These are phyloP conservation scores for Hypoxylon sp. DNA, from an alignment of 2,329 filamentous ascomycete species.

Conservation along the genomic window DNA sequence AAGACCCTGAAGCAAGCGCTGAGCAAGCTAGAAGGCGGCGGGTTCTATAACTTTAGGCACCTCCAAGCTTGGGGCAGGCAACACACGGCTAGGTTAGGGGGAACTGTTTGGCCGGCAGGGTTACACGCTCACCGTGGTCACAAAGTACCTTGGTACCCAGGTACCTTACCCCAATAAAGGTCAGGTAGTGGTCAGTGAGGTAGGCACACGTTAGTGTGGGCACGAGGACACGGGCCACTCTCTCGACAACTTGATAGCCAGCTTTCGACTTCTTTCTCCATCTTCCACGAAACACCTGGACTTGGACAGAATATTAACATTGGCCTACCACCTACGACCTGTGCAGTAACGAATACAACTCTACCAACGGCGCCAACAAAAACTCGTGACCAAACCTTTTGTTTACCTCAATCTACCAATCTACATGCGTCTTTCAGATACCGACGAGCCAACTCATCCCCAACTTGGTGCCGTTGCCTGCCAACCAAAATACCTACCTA, in stretches of 20 bases:
- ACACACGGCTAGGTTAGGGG: slow-evolving; percentile 16
- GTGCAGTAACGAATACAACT: slow-evolving; percentile 9
- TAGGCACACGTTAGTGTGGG: background rate
- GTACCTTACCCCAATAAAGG: slow-evolving; percentile 6
- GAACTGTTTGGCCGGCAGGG: slow-evolving; percentile 1
- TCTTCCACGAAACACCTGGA: slow-evolving; percentile 19
- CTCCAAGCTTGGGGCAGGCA: background rate
- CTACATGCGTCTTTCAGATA: slow-evolving; percentile 15
- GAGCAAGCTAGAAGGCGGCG: slow-evolving; percentile 4
- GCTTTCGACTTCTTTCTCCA: slow-evolving; percentile 18
- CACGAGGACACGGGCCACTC: slow-evolving; percentile 3
- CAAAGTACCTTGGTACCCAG: background rate
- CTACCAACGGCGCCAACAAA: background rate
- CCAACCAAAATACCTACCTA: slow-evolving; percentile 7
- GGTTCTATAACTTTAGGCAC: background rate
- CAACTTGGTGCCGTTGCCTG: slow-evolving; percentile 10
- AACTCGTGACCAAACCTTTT: slow-evolving; percentile 6
- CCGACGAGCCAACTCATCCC: slow-evolving; percentile 1
- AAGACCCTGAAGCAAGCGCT: slow-evolving; percentile 16
- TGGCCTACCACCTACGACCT: slow-evolving; percentile 27
- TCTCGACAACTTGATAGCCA: slow-evolving; percentile 19
- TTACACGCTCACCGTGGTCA: background rate
- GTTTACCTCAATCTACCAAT: slow-evolving; percentile 1
- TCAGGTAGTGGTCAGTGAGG: background rate
- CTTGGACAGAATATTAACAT: slow-evolving; percentile 28